Evolutionary conservation across 441 rosid genomes (phyloP).

Genomic region (Capsella rubella): DNA sequence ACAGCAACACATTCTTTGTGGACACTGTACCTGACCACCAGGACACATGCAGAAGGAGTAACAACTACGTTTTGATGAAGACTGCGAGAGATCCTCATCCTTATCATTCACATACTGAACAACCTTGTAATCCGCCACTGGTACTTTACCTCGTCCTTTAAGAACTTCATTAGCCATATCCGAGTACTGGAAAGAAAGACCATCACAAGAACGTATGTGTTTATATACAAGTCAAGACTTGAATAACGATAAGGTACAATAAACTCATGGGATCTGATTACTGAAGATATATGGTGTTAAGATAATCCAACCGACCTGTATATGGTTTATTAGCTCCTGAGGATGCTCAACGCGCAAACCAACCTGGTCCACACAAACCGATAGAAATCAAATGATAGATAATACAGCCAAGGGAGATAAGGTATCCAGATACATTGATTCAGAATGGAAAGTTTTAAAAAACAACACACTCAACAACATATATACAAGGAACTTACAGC

Average conservation of each 20-base stretch:
- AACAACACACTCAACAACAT: neutral
- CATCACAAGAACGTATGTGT: conserved; percentile 21
- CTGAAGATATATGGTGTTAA: neutral
- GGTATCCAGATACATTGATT: neutral
- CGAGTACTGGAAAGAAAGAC: conserved; percentile 63
- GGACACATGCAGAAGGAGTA: conserved; percentile 99
- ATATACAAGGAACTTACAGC: conserved; percentile 65
- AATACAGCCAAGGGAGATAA: neutral
- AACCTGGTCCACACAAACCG: conserved; percentile 60
- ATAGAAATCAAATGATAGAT: conserved; percentile 31
- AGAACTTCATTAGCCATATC: conserved; percentile 68
- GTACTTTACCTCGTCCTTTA: conserved; percentile 87
- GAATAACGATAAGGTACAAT: neutral
- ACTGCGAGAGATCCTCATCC: conserved; percentile 45
- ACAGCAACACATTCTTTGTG: conserved; percentile 6
- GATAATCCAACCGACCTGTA: conserved; percentile 62
- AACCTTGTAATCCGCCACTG: conserved; percentile 95
- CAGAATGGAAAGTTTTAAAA: neutral
- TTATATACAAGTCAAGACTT: conserved; percentile 7
- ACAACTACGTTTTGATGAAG: conserved; percentile 62
- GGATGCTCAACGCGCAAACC: conserved; percentile 98
- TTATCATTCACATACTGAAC: conserved; percentile 61
- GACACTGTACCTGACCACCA: conserved; percentile 84
- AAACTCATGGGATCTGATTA: conserved; percentile 9
- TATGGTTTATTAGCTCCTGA: conserved; percentile 85